phyloP scores from a whole-genome alignment of 208 protist species.

The Porcisia deanei region DNA sequence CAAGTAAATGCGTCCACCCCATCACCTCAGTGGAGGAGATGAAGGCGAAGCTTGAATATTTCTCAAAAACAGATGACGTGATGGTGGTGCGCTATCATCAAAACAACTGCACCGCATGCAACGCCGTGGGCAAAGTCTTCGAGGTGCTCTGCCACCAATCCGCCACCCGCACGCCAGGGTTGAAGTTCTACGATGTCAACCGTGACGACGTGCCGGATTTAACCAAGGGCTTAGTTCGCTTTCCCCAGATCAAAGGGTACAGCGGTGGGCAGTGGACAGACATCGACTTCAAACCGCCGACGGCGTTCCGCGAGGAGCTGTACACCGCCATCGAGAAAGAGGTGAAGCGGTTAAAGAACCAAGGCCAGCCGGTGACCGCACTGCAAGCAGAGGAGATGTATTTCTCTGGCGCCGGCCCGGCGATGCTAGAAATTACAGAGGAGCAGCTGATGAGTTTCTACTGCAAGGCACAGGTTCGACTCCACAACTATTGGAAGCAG shows the following conservation, averaged over 20 bases:
- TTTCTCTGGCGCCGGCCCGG: constrained; percentile 70
- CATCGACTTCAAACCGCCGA: constrained; percentile 85
- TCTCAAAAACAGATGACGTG: constrained; percentile 68
- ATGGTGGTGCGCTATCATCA: constrained; percentile 88
- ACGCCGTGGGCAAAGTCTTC: constrained; percentile 79
- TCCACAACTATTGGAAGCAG: constrained; percentile 92
- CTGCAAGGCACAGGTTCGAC: constrained; percentile 67
- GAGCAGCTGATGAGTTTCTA: constrained; percentile 75
- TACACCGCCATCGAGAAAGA: constrained; percentile 68
- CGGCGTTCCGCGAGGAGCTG: constrained; percentile 68
- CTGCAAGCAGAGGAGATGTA: constrained; percentile 91
- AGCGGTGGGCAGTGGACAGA: constrained; percentile 81
- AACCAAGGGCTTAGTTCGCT: constrained; percentile 71
- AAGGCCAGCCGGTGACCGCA: constrained; percentile 65
- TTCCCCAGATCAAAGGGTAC: constrained; percentile 85
- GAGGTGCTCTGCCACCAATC: constrained; percentile 82
- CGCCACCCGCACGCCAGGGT: constrained; percentile 39
- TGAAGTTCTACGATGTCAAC: constrained; percentile 83
- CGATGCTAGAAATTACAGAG: constrained; percentile 77
- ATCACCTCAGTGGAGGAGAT: constrained; percentile 72
- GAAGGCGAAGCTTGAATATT: constrained; percentile 79
- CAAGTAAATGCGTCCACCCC: constrained; percentile 61
- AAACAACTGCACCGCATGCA: constrained; percentile 83
- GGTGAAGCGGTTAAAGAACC: constrained; percentile 49
- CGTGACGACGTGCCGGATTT: constrained; percentile 66